These are phyloP conservation scores for Bathelium albidoporum DNA, from an alignment of 495 filamentous ascomycete genomes.

Conservation along the genomic window DNA sequence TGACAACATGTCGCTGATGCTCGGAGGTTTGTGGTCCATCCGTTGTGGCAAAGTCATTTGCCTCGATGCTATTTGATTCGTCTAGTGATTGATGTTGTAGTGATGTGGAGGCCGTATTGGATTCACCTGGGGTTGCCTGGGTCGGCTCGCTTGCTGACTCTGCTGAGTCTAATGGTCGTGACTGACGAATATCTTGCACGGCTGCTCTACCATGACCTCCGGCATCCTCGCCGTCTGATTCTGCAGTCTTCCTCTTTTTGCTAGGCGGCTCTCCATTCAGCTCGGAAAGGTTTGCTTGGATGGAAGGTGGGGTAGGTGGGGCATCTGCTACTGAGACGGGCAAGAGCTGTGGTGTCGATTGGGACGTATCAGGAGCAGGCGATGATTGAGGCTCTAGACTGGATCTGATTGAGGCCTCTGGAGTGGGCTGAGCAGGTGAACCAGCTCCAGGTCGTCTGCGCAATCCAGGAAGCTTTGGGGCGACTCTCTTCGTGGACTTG, in stretches of 20 bases:
- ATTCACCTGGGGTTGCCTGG: too few species aligned
- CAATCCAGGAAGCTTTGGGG: neutral
- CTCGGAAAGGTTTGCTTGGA: neutral
- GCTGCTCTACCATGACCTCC: neutral
- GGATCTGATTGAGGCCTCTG: neutral
- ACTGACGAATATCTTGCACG: neutral
- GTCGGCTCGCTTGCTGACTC: neutral
- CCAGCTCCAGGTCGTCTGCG: neutral
- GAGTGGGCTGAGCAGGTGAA: neutral
- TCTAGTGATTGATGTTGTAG: too few species aligned
- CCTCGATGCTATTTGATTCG: neutral
- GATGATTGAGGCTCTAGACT: neutral
- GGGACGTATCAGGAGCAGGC: neutral
- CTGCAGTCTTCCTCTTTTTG: neutral
- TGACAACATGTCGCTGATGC: neutral
- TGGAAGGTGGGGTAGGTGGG: neutral
- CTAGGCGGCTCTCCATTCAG: neutral
- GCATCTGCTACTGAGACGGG: neutral
- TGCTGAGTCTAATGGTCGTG: neutral
- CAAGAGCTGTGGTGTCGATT: neutral
- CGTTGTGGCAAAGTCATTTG: neutral
- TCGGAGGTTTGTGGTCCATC: neutral
- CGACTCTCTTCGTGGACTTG: neutral
- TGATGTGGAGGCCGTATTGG: too few species aligned
- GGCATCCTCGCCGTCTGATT: neutral